Base-by-base conservation (phyloP, 108 stramenopile species). In the Fragilaria radians region DNA sequence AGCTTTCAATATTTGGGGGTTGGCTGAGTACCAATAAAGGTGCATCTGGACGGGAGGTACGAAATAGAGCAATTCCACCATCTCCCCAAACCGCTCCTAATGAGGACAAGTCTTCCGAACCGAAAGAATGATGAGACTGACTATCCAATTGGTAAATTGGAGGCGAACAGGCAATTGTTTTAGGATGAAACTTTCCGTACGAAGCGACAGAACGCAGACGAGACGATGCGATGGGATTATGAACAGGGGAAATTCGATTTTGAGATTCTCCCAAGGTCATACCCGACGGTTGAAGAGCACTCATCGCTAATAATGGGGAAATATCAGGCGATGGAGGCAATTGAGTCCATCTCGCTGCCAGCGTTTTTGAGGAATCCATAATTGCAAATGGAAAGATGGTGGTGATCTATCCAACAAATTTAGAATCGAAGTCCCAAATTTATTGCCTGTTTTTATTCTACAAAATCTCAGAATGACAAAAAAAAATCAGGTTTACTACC, bases 81-180 rank as follows among this genome's bases (percentile, higher is more conserved):
- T 65, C 57, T 22, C 78, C 78, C 3, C 73, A 71, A 36, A 79
- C 32, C 3, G 78, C 78, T 1, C 69, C 66, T n/a, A 79, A 45
- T 0, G 68, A 71, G 4, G 70, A 48, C 28, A 60, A 49, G 9
- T 51, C 19, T 5, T 25, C 48, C 34, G 26, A 32, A 32, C 18
- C 23, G 34, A 48, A 24, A 58, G 48, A 1, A 21, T 28, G 34
- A 54, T 18, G 9, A 7, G 45, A 30, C 29, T 3, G 47, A n/a
- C 32, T 19, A 11, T 62, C 34, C 5, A 23, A 30, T 2, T 18
- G 54, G 11, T 26, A 51, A 3, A 3, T 9, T 49, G n/a, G 24
- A 34, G 33, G 28, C 22, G 70, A 70, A 45, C 78, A 79, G 3
- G 78, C 78, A 47, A 79, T 34, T 0, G 70, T 73, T 54, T 68